A percentile compares a stretch with the other conserved stretches of the same genome.
Evolutionary conservation across 441 rosid species (phyloP).

Genomic region (Corymbia citriodora): DNA sequence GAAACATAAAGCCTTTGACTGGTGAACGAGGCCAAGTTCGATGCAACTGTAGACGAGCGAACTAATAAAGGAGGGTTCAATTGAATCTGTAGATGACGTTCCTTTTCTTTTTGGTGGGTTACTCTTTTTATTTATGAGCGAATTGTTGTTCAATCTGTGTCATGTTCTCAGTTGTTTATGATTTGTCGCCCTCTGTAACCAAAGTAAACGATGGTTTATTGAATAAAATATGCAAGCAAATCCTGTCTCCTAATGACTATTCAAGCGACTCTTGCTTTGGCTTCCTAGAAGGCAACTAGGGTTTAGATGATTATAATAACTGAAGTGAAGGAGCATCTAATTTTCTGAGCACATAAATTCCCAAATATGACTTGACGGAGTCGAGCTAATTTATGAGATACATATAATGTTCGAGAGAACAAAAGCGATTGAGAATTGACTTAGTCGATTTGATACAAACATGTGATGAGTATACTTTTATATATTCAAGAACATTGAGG

Average conservation of each 20-base stretch:
- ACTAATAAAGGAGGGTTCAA: neutral
- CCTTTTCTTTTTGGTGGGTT: neutral
- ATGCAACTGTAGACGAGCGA: neutral
- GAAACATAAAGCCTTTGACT: constrained; percentile 29
- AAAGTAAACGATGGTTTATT: neutral
- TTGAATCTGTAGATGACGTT: neutral
- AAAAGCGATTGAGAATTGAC: neutral
- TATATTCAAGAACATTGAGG: neutral
- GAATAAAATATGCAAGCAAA: neutral
- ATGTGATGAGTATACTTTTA: neutral
- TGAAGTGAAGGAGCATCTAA: neutral
- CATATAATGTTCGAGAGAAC: neutral
- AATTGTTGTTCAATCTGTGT: neutral
- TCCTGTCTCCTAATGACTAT: neutral
- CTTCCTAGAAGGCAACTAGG: neutral
- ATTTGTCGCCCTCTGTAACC: neutral
- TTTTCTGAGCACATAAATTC: neutral
- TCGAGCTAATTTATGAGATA: neutral
- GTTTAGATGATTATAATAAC: neutral
- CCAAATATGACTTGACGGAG: neutral
- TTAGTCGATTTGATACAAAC: neutral
- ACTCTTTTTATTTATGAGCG: neutral
- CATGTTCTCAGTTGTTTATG: neutral
- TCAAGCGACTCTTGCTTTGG: neutral
- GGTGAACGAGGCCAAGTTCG: constrained; percentile 20